Evolutionary conservation across 306 rosid species (phyloP), one percentile per base, ranked within the genome.

Genomic region (Nissolia schottii): DNA sequence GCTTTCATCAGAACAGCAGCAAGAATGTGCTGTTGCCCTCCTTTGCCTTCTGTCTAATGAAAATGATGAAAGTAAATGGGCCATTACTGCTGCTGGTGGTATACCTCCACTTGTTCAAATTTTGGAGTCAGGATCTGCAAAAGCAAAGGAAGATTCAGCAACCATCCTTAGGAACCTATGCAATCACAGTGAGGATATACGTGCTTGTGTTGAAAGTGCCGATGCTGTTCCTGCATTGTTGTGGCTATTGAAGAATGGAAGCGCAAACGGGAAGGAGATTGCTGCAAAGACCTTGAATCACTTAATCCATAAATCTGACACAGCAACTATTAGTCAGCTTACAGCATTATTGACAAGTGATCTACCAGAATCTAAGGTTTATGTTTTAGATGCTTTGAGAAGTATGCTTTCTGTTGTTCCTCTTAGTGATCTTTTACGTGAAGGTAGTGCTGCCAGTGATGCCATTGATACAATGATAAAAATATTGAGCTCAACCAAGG

Each of bases 141-240:
- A 91, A 81, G 98, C 98, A 61, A 94, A 91, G 85, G 98, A 94
- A 85, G 98, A 94, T 83, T 94, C 98, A 7, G 98, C 98, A 67
- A 75, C 91, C 49, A 94, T 94, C 67, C 98, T 94, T 71, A 85
- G 96, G 81, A 94, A 94, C 65, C 83, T 94, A 25, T 94, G 98
- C 85, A 90, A 94, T 81, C 98, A 94, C 77, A 94, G 98, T 46
- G 97, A 94, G 89, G 98, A 94, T 82, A 94, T 94, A 61, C 94
- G 98, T 64, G 98, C 98, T 13, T 94, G 98, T 89, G 98, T 94
- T 77, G 98, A 94, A 89, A 94, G 98, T 56, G 97, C 98, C 18
- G 97, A 94, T 82, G 98, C 96, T 28, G 98, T 94, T 85, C 98
- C 98, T 73, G 98, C 98, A 22, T 73, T 94, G 75, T 55, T 94